These are phyloP conservation scores for Cyberlindnera nakhonratchasimensis DNA, from an alignment of 805 yeast species.

Conservation along the genomic window DNA sequence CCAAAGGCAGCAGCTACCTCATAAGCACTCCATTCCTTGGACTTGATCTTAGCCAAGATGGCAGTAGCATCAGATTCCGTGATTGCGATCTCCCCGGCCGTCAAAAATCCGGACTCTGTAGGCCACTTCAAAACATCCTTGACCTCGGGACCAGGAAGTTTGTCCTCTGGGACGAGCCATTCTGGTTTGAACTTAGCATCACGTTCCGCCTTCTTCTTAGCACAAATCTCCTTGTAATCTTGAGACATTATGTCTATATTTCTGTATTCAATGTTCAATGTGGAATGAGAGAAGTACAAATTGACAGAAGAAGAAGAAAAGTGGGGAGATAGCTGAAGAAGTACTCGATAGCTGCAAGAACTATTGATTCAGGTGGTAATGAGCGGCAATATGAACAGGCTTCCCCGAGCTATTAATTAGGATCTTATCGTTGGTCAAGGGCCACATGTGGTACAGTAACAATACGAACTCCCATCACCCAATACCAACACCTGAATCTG, in stretches of 20 bases:
- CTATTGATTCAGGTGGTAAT: too few relatives aligned
- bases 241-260: slow-evolving; percentile 12
- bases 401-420: too few relatives aligned
- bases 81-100: slow-evolving; percentile 34
- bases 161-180: slow-evolving; percentile 19
- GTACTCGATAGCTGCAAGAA: too few relatives aligned
- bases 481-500: too few relatives aligned
- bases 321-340: too few relatives aligned
- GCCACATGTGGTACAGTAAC: too few relatives aligned
- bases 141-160: slow-evolving; percentile 22
- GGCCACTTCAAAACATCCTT: slow-evolving; percentile 41
- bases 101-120: slow-evolving; percentile 32
- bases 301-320: too few relatives aligned
- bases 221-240: slow-evolving; percentile 38
- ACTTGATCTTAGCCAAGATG: slow-evolving; percentile 29
- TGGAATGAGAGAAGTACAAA: not conserved
- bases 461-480: too few relatives aligned
- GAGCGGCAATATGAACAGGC: too few relatives aligned
- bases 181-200: slow-evolving; percentile 35
- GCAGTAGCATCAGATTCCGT: slow-evolving; percentile 20
- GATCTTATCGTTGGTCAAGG: too few relatives aligned
- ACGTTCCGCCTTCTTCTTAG: slow-evolving; percentile 38
- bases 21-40: slow-evolving; percentile 36
- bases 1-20: slow-evolving; percentile 53
- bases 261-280: not conserved